Evolutionary conservation across 2,329 filamentous ascomycete genomes (phyloP), one percentile per base, ranked within the genome.

Genomic region (Chrysoporthe puriensis): DNA sequence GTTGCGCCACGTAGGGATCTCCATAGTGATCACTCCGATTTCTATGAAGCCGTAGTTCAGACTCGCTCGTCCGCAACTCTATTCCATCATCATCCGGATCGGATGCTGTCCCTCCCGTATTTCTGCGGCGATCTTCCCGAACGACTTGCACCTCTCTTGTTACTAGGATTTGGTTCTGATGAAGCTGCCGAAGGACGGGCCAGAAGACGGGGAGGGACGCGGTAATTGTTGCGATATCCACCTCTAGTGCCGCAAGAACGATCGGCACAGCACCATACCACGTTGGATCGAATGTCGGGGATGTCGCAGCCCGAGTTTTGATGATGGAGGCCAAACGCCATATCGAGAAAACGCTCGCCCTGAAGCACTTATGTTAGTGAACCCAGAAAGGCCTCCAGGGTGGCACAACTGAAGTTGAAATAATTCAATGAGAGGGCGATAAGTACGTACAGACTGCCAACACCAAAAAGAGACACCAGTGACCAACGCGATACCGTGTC

Each of bases 221-320:
- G 18, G 62, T 60, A 16, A 66, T 62, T 11, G 56, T 57, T 6
- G 63, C 63, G 13, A 70, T 62, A 16, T 79, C 76, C 62, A 79
- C 73, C 62, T 79, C 78, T 63, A 79, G 72, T 0, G 73, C 73
- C 0, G 75, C 77, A 8, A 79, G 73, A 14, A 78, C 71, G 66
- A 79, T 77, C 61, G 73, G 74, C 50, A 72, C 71, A 8, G 76
- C 74, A 16, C 74, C 76, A 68, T 79, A 79, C 76, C 77, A 79
- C 3, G 76, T 78, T 11, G 77, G 78, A 68, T 79, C 78, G 5
- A 76, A 67, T 0, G 77, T 76, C 7, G 78, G 78, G 56, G 72
- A 75, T 1, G 76, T 78, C 1, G 71, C 73, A 9, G 77, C 77
- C 36, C 73, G 70, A 42, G 73, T 71, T 40, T 72, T 63, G 44